phyloP scores from a whole-genome alignment of 2,329 filamentous ascomycete genomes.

The Ascochyta viciae-villosae region DNA sequence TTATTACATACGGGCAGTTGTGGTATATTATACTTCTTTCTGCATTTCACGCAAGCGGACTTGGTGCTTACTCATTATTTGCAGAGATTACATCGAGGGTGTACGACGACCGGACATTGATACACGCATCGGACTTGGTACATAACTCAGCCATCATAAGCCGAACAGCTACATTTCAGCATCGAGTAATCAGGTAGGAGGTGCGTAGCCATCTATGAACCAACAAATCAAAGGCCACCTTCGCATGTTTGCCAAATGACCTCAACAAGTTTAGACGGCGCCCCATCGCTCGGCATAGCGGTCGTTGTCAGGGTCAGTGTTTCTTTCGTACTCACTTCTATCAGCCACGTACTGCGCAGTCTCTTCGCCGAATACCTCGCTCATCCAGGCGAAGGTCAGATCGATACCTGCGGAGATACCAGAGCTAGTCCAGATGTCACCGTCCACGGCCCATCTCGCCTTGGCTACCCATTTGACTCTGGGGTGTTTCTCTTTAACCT shows the following conservation, averaged over 20 bases:
- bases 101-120: neutral
- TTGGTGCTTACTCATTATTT: constrained; percentile 1
- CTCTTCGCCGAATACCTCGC: constrained; percentile 60
- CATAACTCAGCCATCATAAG: too few relatives aligned
- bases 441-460: constrained; percentile 71
- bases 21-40: neutral
- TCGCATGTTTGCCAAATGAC: neutral
- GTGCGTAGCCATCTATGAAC: too few relatives aligned
- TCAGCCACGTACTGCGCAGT: constrained; percentile 58
- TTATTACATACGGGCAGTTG: neutral
- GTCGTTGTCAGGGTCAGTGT: constrained; percentile 59
- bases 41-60: neutral
- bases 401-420: constrained; percentile 71
- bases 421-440: constrained; percentile 71
- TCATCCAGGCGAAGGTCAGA: constrained; percentile 65
- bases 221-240: too few relatives aligned
- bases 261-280: constrained; percentile 15
- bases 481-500: constrained; percentile 56
- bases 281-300: constrained; percentile 60
- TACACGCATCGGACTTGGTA: neutral
- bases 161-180: too few relatives aligned
- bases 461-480: constrained; percentile 66
- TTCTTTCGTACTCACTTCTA: constrained; percentile 65
- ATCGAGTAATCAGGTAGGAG: too few relatives aligned
- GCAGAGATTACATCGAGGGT: neutral